Percentiles rank a stretch among this genome's conserved stretches.
Evolutionary conservation across 768 basidiomycete genomes (phyloP).

Genomic region (Boletus edulis): DNA sequence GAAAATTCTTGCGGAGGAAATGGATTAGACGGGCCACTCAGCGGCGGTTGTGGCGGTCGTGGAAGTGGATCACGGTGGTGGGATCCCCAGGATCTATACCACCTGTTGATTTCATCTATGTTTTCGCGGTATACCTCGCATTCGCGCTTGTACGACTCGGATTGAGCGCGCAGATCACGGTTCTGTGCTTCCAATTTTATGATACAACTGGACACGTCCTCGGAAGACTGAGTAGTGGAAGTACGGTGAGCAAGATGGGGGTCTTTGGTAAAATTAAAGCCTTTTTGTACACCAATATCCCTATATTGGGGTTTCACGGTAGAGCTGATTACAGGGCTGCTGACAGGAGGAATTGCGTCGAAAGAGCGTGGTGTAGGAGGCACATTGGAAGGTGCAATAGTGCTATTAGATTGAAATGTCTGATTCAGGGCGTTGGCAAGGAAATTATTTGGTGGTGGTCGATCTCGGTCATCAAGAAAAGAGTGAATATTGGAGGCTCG

Average conservation of each 20-base stretch:
- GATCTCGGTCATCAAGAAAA: background rate
- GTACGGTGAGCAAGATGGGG: constrained; percentile 7
- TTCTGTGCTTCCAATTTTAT: constrained; percentile 19
- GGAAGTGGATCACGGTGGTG: background rate
- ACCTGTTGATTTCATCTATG: constrained; percentile 11
- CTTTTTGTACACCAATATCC: constrained; percentile 25
- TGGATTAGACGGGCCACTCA: background rate
- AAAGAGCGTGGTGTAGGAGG: constrained; percentile 4
- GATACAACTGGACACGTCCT: constrained; percentile 12
- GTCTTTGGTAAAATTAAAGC: constrained; percentile 10
- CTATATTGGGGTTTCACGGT: constrained; percentile 11
- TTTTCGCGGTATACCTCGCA: constrained; percentile 2
- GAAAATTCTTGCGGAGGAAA: constrained; percentile 1
- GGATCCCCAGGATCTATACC: background rate
- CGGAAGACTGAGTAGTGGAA: background rate
- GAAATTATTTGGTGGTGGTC: background rate
- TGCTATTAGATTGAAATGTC: constrained; percentile 26
- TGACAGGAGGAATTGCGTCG: constrained; percentile 1
- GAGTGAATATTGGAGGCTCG: background rate
- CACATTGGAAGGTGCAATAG: constrained; percentile 7
- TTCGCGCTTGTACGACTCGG: constrained; percentile 7
- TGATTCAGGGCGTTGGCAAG: constrained; percentile 27
- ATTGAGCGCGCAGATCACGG: constrained; percentile 4
- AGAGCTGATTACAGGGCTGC: background rate
- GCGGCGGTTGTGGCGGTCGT: background rate